A percentile compares a stretch with the other conserved stretches of the same genome.
Conservation (phyloP, 2,329 filamentous ascomycete species). For the Teratosphaeria viscida region DNA sequence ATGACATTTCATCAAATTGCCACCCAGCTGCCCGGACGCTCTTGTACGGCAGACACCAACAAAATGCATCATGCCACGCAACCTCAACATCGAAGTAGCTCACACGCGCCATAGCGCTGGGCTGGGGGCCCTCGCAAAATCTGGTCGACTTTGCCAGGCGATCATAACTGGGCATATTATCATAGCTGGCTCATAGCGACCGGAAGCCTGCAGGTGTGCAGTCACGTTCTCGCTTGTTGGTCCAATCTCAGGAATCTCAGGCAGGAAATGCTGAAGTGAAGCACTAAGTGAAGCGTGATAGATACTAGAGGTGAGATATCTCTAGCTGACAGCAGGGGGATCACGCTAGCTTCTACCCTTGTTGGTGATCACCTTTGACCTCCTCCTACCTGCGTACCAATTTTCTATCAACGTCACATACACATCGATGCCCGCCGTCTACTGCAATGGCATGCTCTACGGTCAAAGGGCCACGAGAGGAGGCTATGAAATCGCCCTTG, state of each 20-base stretch:
- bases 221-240: not conserved
- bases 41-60: not conserved
- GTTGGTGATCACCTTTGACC: too few relatives aligned
- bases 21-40: not conserved
- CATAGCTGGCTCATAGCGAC: not conserved
- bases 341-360: too few relatives aligned
- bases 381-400: too few relatives aligned
- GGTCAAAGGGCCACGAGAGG: not conserved
- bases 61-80: not conserved
- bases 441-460: not conserved
- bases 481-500: not conserved
- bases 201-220: not conserved
- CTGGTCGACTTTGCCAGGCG: not conserved
- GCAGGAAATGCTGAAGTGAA: too few relatives aligned
- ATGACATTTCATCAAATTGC: not conserved
- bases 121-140: not conserved
- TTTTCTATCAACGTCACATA: too few relatives aligned
- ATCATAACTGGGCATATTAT: not conserved
- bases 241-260: too few relatives aligned
- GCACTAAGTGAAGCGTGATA: too few relatives aligned
- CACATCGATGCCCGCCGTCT: not conserved
- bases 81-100: not conserved
- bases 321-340: too few relatives aligned
- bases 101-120: not conserved
- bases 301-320: too few relatives aligned